These are phyloP conservation scores for Suillus clintonianus DNA, from an alignment of 768 basidiomycete genomes.

Conservation along the genomic window DNA sequence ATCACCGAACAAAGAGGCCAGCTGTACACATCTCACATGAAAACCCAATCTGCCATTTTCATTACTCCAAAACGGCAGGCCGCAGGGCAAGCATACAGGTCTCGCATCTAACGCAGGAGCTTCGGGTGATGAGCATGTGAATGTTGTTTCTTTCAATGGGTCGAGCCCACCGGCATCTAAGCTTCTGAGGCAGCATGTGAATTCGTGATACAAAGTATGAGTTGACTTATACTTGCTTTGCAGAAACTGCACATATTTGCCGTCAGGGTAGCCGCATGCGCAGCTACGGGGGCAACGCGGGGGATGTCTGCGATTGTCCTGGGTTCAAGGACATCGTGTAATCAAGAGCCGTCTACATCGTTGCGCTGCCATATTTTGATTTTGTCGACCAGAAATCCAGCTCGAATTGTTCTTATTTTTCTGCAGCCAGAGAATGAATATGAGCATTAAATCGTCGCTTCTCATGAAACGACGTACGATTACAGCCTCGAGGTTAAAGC, in stretches of 20 bases:
- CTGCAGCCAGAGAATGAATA: neutral
- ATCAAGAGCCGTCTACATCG: neutral
- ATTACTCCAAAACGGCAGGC: neutral
- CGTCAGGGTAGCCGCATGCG: neutral
- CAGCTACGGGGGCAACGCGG: constrained; percentile 53
- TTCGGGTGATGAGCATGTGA: neutral
- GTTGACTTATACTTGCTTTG: constrained; percentile 25
- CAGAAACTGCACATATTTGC: constrained; percentile 47
- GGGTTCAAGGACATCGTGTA: neutral
- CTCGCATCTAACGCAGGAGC: neutral
- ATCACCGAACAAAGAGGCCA: neutral
- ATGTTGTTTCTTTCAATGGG: neutral
- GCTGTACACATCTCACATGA: neutral
- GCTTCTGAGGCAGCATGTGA: neutral
- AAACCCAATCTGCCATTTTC: neutral
- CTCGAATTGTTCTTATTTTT: neutral
- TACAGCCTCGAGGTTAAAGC: neutral
- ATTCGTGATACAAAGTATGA: constrained; percentile 44
- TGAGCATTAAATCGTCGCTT: neutral
- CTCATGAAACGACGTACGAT: neutral
- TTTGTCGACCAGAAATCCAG: neutral
- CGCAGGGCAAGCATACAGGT: neutral
- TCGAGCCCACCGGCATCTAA: neutral
- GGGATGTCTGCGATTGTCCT: constrained; percentile 28
- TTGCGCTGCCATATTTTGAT: neutral